phyloP scores from a whole-genome alignment of 2,329 filamentous ascomycete genomes.

The Myriosclerotinia curreyana region DNA sequence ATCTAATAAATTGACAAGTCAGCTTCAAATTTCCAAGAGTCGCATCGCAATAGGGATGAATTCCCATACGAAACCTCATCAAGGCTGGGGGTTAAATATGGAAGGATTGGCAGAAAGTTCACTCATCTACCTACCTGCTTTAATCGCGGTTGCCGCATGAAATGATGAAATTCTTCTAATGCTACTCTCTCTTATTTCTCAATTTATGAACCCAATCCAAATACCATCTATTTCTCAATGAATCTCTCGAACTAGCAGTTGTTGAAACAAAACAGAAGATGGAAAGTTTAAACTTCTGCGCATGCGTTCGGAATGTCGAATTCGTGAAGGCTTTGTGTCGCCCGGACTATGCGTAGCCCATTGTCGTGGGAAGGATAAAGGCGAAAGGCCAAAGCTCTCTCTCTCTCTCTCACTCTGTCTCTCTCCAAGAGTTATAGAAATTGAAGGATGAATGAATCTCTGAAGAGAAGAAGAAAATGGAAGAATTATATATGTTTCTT shows the following conservation, averaged over 20 bases:
- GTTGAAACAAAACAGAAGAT: conserved; percentile 29
- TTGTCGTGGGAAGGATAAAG: conserved; percentile 31
- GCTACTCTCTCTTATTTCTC: conserved; percentile 20
- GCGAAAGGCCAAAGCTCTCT: conserved; percentile 26
- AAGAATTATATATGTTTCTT: neutral
- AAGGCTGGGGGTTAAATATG: neutral
- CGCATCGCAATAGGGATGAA: neutral
- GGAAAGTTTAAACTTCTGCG: conserved; percentile 30
- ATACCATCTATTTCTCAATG: conserved; percentile 30
- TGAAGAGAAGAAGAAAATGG: neutral
- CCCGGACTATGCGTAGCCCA: conserved; percentile 38
- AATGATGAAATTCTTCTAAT: conserved; percentile 24
- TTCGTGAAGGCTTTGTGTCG: conserved; percentile 34
- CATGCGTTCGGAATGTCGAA: conserved; percentile 24
- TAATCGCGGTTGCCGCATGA: conserved; percentile 29
- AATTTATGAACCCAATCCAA: conserved; percentile 26
- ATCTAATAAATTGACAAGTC: conserved; percentile 17
- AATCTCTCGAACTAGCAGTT: conserved; percentile 25
- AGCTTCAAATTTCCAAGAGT: neutral
- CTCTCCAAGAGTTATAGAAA: neutral
- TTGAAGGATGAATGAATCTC: conserved; percentile 5
- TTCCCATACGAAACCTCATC: neutral
- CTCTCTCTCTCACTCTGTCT: conserved; percentile 18
- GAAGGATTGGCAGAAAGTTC: neutral
- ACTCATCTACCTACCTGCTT: conserved; percentile 30